These are phyloP conservation scores for Kwoniella dendrophila DNA, from an alignment of 768 basidiomycete species.

Conservation along the genomic window DNA sequence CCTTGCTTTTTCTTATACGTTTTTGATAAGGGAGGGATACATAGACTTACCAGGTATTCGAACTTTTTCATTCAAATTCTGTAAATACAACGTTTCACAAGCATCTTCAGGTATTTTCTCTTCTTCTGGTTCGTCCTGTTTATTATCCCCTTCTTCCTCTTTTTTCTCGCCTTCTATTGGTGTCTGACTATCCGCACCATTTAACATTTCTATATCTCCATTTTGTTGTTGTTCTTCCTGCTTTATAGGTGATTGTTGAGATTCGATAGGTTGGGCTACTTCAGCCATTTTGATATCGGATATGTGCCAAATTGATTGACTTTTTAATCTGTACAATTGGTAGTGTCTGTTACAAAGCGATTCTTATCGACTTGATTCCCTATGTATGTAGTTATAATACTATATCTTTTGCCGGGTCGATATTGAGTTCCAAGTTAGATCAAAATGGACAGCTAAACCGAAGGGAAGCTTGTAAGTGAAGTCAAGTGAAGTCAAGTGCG, in stretches of 20 bases:
- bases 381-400: too few relatives aligned
- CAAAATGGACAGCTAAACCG: too few relatives aligned
- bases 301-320: neutral
- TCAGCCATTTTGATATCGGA: constrained; percentile 17
- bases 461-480: too few relatives aligned
- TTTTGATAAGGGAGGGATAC: too few relatives aligned
- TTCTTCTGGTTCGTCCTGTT: neutral
- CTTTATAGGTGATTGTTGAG: constrained; percentile 4
- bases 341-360: neutral
- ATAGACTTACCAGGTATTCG: constrained; percentile 54
- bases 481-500: too few relatives aligned
- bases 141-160: neutral
- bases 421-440: too few relatives aligned
- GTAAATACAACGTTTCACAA: constrained; percentile 90
- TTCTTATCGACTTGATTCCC: neutral
- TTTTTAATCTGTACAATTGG: neutral
- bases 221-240: neutral
- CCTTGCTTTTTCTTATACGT: too few relatives aligned
- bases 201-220: constrained; percentile 21
- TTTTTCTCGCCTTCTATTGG: neutral
- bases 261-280: constrained; percentile 13
- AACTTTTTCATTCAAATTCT: constrained; percentile 89
- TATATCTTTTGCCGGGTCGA: too few relatives aligned
- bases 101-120: constrained; percentile 52
- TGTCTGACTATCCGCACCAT: neutral